A percentile compares a stretch with the other conserved stretches of the same genome.
These are phyloP conservation scores for Apophysomyces ossiformis DNA, from an alignment of 371 early-diverging fungal genomes.

Conservation along the genomic window DNA sequence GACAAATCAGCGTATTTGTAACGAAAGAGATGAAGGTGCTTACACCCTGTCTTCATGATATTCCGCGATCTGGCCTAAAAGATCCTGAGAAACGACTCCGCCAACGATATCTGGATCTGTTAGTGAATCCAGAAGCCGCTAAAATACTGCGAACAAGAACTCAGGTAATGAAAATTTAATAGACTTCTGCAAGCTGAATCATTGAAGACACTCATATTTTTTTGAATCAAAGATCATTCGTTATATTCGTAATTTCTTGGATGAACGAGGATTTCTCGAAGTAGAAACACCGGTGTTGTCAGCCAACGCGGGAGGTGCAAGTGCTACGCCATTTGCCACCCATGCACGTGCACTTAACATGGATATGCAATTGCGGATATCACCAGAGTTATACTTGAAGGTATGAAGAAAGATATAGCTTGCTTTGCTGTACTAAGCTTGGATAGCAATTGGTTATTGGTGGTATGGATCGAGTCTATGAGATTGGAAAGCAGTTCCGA, in stretches of 20 bases:
- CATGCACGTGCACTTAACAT: slow-evolving; percentile 79
- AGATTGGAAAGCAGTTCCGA: slow-evolving; percentile 97
- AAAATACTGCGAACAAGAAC: slow-evolving; percentile 61
- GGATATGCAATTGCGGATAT: slow-evolving; percentile 89
- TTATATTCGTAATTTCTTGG: slow-evolving; percentile 80
- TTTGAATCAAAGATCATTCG: slow-evolving; percentile 63
- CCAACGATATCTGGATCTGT: slow-evolving; percentile 86
- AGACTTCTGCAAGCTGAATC: too few relatives aligned
- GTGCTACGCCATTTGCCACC: slow-evolving; percentile 94
- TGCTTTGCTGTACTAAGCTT: background rate
- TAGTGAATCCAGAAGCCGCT: slow-evolving; percentile 77
- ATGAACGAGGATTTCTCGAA: slow-evolving; percentile 85
- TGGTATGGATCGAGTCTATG: slow-evolving; percentile 94
- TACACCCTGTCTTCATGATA: slow-evolving; percentile 86
- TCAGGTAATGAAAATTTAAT: slow-evolving; percentile 31
- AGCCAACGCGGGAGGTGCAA: slow-evolving; percentile 92
- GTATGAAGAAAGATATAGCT: slow-evolving; percentile 24
- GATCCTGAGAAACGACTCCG: slow-evolving; percentile 87
- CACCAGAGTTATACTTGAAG: slow-evolving; percentile 97
- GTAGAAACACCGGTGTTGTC: slow-evolving; percentile 97
- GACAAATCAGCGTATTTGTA: slow-evolving; percentile 83
- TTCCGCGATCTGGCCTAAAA: slow-evolving; percentile 76
- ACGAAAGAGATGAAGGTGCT: slow-evolving; percentile 65
- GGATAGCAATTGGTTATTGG: slow-evolving; percentile 88
- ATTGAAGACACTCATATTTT: background rate